These are phyloP conservation scores for Rhynchosporium secalis DNA, from an alignment of 2,329 filamentous ascomycete species.

Conservation along the genomic window DNA sequence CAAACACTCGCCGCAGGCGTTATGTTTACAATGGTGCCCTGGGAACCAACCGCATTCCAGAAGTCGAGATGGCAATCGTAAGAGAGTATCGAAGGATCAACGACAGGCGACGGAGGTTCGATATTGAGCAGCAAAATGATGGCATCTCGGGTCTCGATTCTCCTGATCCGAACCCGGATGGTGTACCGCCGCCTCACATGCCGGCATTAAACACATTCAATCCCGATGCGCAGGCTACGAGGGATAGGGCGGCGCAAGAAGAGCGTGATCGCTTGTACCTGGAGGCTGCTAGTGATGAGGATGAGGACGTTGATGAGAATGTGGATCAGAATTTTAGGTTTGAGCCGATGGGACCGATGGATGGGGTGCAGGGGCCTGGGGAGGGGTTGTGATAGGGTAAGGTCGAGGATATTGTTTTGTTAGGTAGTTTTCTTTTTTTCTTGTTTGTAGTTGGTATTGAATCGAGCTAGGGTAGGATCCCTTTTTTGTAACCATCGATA, in stretches of 20 bases:
- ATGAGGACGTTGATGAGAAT: not conserved
- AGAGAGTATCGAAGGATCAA: not conserved
- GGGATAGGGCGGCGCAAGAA: too few relatives aligned
- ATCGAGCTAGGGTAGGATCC: too few relatives aligned
- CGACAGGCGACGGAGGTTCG: not conserved
- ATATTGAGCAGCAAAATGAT: not conserved
- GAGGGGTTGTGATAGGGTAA: too few relatives aligned
- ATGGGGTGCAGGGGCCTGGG: too few relatives aligned
- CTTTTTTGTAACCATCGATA: too few relatives aligned
- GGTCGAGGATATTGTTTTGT: too few relatives aligned
- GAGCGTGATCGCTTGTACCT: not conserved
- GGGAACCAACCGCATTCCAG: not conserved
- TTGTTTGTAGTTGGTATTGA: too few relatives aligned
- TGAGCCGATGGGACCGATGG: not conserved
- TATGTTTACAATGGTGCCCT: not conserved
- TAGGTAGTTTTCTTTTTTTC: too few relatives aligned
- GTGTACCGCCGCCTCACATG: not conserved
- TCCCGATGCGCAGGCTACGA: not conserved
- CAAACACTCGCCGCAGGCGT: too few relatives aligned
- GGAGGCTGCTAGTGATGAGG: not conserved
- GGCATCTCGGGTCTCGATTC: not conserved
- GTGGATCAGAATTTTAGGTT: not conserved
- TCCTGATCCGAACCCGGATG: not conserved
- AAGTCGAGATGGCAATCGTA: not conserved
- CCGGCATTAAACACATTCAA: not conserved